phyloP scores from a whole-genome alignment of 75 land plant genomes.

The Isoetes taiwanensis region DNA sequence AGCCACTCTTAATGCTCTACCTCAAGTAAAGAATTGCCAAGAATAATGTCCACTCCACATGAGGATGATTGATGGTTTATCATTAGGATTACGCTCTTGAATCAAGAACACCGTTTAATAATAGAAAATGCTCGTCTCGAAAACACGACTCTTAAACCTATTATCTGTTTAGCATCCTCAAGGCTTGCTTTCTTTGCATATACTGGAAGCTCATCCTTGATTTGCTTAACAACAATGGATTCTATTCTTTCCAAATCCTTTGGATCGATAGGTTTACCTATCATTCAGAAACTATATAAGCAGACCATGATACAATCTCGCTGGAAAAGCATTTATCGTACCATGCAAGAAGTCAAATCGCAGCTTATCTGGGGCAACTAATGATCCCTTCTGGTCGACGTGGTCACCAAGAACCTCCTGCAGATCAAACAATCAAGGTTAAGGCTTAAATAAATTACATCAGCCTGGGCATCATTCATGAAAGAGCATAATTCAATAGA shows the following conservation, averaged over 20 bases:
- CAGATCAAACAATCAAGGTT: slow-evolving; percentile 13
- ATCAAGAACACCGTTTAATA: too few species aligned
- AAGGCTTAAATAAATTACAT: background rate
- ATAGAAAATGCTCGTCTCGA: slow-evolving; percentile 75
- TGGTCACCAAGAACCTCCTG: slow-evolving; percentile 91
- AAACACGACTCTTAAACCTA: slow-evolving; percentile 93
- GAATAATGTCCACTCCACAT: too few species aligned
- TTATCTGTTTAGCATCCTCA: slow-evolving; percentile 65
- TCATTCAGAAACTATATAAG: too few species aligned
- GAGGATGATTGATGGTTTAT: too few species aligned
- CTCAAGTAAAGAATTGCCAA: too few species aligned
- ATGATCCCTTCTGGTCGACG: slow-evolving; percentile 92
- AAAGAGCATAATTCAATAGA: slow-evolving; percentile 81
- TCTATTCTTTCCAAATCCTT: slow-evolving; percentile 69
- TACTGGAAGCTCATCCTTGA: slow-evolving; percentile 63
- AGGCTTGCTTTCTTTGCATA: slow-evolving; percentile 76
- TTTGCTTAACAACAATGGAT: slow-evolving; percentile 72
- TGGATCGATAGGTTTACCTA: slow-evolving; percentile 75
- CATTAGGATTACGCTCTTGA: too few species aligned
- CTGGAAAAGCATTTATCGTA: too few species aligned
- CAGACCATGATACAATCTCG: too few species aligned
- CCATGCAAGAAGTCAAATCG: slow-evolving; percentile 97
- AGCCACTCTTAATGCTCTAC: too few species aligned
- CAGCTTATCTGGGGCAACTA: slow-evolving; percentile 88
- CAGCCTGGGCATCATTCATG: background rate